Conservation (phyloP, 352 stramenopile genomes). For the Lagenidium giganteum region DNA sequence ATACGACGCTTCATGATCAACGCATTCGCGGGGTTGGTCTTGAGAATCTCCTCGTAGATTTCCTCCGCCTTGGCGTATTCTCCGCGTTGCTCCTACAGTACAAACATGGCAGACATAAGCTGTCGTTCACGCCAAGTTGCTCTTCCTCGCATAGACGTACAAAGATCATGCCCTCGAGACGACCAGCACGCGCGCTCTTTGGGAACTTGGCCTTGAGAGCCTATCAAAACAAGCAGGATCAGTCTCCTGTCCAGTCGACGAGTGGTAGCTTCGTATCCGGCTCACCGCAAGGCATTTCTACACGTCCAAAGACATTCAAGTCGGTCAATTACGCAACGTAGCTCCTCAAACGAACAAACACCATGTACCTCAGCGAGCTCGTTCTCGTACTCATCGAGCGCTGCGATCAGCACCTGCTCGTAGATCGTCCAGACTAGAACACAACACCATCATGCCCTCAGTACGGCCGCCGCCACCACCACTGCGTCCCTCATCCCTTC, state of each 20-base stretch:
- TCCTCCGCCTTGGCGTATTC: slow-evolving; percentile 31
- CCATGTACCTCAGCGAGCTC: slow-evolving; percentile 15
- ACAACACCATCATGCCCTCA: neutral
- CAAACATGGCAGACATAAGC: neutral
- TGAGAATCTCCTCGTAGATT: slow-evolving; percentile 32
- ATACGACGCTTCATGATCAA: slow-evolving; percentile 36
- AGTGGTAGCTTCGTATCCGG: neutral
- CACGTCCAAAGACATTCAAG: neutral
- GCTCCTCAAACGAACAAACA: neutral
- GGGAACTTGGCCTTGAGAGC: slow-evolving; percentile 32
- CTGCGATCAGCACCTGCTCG: slow-evolving; percentile 34
- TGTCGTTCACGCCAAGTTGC: neutral
- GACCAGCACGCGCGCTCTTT: slow-evolving; percentile 25
- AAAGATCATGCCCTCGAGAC: slow-evolving; percentile 29
- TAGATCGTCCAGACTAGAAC: slow-evolving; percentile 28
- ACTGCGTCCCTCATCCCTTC: neutral
- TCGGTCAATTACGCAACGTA: neutral
- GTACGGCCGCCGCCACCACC: no score
- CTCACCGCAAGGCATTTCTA: slow-evolving; percentile 20
- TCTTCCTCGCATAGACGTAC: slow-evolving; percentile 3
- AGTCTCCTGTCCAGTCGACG: neutral
- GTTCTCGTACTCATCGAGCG: slow-evolving; percentile 27
- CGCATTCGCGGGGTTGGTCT: slow-evolving; percentile 30
- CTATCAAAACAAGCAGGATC: neutral
- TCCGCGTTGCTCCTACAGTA: slow-evolving; percentile 21